Base-by-base conservation (phyloP, 164 flowering plant species). In the Liriodendron chinense region DNA sequence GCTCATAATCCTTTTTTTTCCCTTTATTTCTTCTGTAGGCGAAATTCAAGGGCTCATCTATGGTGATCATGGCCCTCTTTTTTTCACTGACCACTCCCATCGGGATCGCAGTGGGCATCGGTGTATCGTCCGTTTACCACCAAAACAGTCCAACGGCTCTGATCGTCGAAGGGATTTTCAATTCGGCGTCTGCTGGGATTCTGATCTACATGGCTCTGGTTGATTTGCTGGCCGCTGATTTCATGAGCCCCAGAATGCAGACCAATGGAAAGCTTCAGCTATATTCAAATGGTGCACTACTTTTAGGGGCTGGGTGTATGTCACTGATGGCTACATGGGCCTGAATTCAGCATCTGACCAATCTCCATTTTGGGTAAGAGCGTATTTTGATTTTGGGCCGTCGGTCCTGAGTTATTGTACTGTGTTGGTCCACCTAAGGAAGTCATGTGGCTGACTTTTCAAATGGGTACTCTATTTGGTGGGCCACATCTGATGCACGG, bases 101-200 rank as follows among this genome's bases (percentile, higher is more conserved):
- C n/a, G 90, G 90, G n/a, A 83, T 87, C 3, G 86, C 75, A 23
- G 67, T 87, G 9, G 87, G 88, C 0, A 84, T 84, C 0, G 86
- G 78, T 21, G 75, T 86, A 56, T 22, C 88, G 4, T 75, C 72
- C 1, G 47, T 20, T 1, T 85, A 87, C 66, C 24, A 80, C 8
- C 85, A 83, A 48, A 76, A 79, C 47, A 82, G 87, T 64, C 82
- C 84, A 0, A 82, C 71, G 0, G 88, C 88, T 3, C 77, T 86
- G 0, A 75, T 82, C 20, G 83, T 83, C 7, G 78, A 83, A 79
- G 90, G 90, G 25, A 12, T 79, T 48, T 74, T 87, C 22, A 78
- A 87, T 47, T 62, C 90, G 0, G 86, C 87, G 4, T 74, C 85
- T 1, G 86, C 87, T 8, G 85, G 90, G 23, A 87, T 87, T 14